Conservation (phyloP, 2,329 filamentous ascomycete species). For the Phialemonium atrogriseum region DNA sequence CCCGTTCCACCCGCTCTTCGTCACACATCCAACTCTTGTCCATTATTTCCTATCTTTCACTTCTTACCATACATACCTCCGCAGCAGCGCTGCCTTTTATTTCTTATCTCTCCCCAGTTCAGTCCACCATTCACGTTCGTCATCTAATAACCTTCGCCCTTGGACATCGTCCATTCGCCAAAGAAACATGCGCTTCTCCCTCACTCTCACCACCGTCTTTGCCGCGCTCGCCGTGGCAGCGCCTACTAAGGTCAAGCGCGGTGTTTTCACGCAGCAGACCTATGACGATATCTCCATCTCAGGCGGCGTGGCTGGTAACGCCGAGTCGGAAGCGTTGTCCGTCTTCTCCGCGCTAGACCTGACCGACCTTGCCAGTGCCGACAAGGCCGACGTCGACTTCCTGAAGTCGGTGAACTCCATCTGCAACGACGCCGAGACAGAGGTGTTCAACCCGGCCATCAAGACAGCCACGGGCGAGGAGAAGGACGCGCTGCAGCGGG, state of each 20-base stretch:
- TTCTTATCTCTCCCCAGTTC: no score
- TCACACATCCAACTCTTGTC: no score
- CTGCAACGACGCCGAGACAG: conserved; percentile 35
- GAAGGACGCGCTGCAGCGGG: conserved; percentile 30
- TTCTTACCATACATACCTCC: no score
- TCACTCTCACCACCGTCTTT: conserved; percentile 13
- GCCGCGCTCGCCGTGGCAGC: conserved; percentile 12
- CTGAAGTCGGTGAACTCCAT: conserved; percentile 33
- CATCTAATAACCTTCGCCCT: no score
- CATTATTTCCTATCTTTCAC: no score
- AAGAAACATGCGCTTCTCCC: conserved; percentile 18
- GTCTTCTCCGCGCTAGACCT: conserved; percentile 16
- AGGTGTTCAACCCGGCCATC: conserved; percentile 38
- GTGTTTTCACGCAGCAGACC: conserved; percentile 19
- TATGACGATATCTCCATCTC: conserved; percentile 29
- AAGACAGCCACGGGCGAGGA: conserved; percentile 27
- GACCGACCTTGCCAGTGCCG: conserved; percentile 28
- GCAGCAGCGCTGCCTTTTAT: no score
- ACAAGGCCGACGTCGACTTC: conserved; percentile 28
- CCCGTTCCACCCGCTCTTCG: no score
- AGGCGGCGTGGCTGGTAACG: conserved; percentile 24
- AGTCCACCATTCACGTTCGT: no score
- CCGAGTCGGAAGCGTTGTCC: conserved; percentile 22
- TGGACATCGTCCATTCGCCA: no score
- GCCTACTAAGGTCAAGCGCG: conserved; percentile 14